Evolutionary conservation across 2,329 filamentous ascomycete genomes (phyloP), one percentile per base, ranked within the genome.

Genomic region (Nemania serpens): DNA sequence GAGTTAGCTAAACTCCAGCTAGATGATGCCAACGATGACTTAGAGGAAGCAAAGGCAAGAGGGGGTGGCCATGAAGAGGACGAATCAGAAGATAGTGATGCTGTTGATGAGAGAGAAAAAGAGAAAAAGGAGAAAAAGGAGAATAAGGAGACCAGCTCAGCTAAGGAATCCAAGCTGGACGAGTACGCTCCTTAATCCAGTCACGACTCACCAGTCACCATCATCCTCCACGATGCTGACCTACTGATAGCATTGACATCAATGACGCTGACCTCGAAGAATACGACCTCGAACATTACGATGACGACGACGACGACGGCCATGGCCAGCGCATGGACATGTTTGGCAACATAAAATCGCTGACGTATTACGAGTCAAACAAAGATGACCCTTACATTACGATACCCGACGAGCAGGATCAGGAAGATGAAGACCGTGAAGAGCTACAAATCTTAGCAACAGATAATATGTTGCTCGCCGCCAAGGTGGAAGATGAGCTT

Each of bases 351-450:
- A 86, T 96, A 74, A 96, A 95, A 77, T 93, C 91, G 33, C 82
- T 99, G 25, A 91, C 93, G 13, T 99, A 97, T 78, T 93, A 99
- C 80, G 88, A 93, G 68, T 92, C 91, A 63, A 95, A 97, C 77
- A 91, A 94, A 72, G 91, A 97, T 55, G 95, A 99, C 73, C 95
- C 95, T 1, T 99, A 99, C 77, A 95, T 99, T 73, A 97, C 94
- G 46, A 83, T 99, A 71, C 84, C 91, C 62, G 87, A 88, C 66
- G 83, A 80, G 55, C 81, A 83, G 56, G 82, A 89, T 39, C 87
- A 89, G n/a, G 90, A 93, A 17, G 90, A 96, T 34, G 91, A 96
- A 58, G 95, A 98, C 68, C 85, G 93, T 59, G 91, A 98, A 78
- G 94, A 99, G 70, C 83, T 99, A 57, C 93, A 99, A 77, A 91